A percentile compares a stretch with the other conserved stretches of the same genome.
Conservation (phyloP, 2,329 filamentous ascomycete genomes). For the Penicillium sp. region DNA sequence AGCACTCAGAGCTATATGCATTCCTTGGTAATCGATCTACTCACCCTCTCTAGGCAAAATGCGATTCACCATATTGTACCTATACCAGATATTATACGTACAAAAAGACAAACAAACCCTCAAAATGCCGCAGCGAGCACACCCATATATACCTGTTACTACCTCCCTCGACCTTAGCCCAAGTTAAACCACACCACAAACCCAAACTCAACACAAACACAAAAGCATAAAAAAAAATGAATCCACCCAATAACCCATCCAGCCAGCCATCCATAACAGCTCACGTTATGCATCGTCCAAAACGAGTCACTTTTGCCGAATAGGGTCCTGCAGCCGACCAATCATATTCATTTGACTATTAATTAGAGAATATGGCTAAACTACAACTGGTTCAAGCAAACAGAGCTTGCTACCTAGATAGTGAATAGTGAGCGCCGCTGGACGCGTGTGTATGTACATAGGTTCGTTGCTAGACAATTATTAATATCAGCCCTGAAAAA, state of each 20-base stretch:
- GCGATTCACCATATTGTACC: slow-evolving; percentile 15
- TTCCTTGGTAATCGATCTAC: background rate
- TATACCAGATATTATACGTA: slow-evolving; percentile 1
- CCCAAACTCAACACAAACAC: no score
- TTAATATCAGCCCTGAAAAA: no score
- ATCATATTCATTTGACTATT: no score
- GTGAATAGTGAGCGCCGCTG: no score
- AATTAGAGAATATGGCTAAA: no score
- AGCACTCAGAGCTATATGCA: background rate
- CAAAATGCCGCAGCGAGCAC: background rate
- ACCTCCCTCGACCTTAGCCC: no score
- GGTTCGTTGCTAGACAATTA: no score
- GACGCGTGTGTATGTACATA: no score
- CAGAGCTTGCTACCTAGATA: no score
- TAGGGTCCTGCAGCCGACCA: background rate
- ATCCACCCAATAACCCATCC: background rate
- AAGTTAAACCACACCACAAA: no score
- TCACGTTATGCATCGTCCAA: background rate
- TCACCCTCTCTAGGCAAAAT: slow-evolving; percentile 11
- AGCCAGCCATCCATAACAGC: background rate
- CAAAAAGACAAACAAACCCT: background rate
- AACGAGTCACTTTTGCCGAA: background rate
- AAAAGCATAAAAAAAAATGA: no score
- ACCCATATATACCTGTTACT: background rate
- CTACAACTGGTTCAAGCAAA: no score